Base-by-base conservation (phyloP, 2,329 filamentous ascomycete species). In the Colletotrichum spaethianum region DNA sequence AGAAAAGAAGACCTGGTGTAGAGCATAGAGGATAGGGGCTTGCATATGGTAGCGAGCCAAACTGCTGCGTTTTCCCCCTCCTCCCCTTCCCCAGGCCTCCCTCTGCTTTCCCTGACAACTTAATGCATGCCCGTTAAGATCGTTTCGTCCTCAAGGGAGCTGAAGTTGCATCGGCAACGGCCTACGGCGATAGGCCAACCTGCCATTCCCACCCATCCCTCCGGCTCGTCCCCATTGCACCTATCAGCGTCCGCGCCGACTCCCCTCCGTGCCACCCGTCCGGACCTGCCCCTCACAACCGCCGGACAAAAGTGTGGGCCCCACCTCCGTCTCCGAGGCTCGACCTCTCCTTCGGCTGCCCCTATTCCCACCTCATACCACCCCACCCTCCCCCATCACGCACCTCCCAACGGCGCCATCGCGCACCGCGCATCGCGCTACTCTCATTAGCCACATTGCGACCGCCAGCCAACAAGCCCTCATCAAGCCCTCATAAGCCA, bases 71-170 rank as follows among this genome's bases (percentile, higher is more conserved):
- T 67, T 48, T 18, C 40, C 16, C 56, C 33, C 42, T 44, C 40
- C 63, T 38, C 38, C 53, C 48, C 56, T 38, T 46, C 53, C 48
- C 56, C 50, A 36, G 38, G 23, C 38, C 33, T 60, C 28, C 36
- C 23, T 40, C 28, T n/a, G 20, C 31, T 69, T 69, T 59, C 67
- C 68, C 23, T 67, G 56, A 36, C 33, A 28, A 33, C 63, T 67
- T 67, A 71, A 71, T 67, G 68, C 46, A 23, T 20, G 52, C 23
- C 42, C 48, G 63, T 67, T 62, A 67, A 70, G 68, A 67, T 61
- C 63, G 46, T 33, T 63, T 31, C 2, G 40, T 33, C 36, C 55
- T 48, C 20, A 23, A 33, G 20, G 14, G 20, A 23, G 20, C 28
- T 46, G 36, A 31, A 44, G 40, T 38, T 42, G 53, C 36, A 62